Evolutionary conservation across 768 basidiomycete genomes (phyloP).

Genomic region (Agaricus sinodeliciosus): DNA sequence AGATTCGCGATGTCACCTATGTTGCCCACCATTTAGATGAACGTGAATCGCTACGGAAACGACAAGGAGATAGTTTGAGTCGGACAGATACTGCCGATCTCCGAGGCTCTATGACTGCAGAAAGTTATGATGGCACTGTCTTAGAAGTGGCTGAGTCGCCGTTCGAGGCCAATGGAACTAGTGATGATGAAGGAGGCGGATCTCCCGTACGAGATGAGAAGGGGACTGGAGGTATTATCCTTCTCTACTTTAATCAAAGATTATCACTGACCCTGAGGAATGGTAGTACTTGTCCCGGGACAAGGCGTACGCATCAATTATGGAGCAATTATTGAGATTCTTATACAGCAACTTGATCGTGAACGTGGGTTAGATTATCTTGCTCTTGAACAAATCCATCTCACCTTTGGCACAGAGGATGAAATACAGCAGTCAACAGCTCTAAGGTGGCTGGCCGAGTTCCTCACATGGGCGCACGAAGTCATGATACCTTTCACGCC

Average conservation of each 20-base stretch:
- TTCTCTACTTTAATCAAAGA: neutral
- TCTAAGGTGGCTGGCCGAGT: slow-evolving; percentile 89
- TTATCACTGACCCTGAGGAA: neutral
- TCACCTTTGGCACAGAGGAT: slow-evolving; percentile 53
- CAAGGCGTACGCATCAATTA: slow-evolving; percentile 92
- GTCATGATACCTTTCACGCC: slow-evolving; percentile 95
- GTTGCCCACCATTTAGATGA: slow-evolving; percentile 66
- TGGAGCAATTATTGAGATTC: slow-evolving; percentile 86
- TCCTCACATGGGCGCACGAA: slow-evolving; percentile 80
- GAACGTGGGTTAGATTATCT: slow-evolving; percentile 54
- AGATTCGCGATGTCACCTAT: slow-evolving; percentile 80
- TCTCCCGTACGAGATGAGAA: slow-evolving; percentile 43
- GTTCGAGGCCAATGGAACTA: slow-evolving; percentile 48
- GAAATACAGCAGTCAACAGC: slow-evolving; percentile 94
- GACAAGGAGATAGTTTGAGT: slow-evolving; percentile 23
- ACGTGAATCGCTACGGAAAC: slow-evolving; percentile 37
- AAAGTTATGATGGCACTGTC: slow-evolving; percentile 1
- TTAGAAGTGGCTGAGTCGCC: slow-evolving; percentile 52
- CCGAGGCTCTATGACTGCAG: neutral
- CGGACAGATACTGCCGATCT: slow-evolving; percentile 3
- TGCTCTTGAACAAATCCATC: neutral
- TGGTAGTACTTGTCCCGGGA: slow-evolving; percentile 20
- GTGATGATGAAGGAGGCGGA: slow-evolving; percentile 20
- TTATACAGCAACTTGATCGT: slow-evolving; percentile 78
- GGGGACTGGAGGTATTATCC: slow-evolving; percentile 54